Conservation (phyloP, 164 flowering plant genomes). For the Liriodendron chinense region DNA sequence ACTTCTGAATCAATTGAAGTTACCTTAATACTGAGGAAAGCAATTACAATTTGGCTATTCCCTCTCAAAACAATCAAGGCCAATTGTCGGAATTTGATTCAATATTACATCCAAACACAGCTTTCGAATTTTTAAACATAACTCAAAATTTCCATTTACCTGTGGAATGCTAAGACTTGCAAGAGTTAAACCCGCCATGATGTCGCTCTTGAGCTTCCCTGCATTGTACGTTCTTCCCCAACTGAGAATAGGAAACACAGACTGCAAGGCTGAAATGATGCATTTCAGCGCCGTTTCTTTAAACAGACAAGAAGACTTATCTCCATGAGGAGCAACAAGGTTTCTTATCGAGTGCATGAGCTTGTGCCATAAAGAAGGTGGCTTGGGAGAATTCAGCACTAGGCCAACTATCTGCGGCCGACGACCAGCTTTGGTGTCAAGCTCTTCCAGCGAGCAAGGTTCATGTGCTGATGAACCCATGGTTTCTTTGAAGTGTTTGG, state of each 20-base stretch:
- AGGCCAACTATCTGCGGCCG: slow-evolving; percentile 25
- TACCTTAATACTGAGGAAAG: neutral
- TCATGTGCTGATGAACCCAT: slow-evolving; percentile 19
- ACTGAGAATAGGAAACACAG: slow-evolving; percentile 62
- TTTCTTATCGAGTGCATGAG: slow-evolving; percentile 33
- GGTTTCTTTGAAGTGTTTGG: slow-evolving; percentile 30
- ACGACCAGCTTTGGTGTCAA: slow-evolving; percentile 3
- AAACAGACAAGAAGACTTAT: slow-evolving; percentile 17
- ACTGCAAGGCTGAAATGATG: slow-evolving; percentile 28
- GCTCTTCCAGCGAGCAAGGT: slow-evolving; percentile 9
- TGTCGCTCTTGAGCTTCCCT: slow-evolving; percentile 48
- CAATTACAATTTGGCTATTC: neutral
- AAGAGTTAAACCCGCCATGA: slow-evolving; percentile 76
- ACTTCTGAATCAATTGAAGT: neutral
- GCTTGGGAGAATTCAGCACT: slow-evolving; percentile 51
- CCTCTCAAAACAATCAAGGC: neutral
- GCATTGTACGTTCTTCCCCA: slow-evolving; percentile 62
- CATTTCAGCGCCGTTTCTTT: slow-evolving; percentile 7
- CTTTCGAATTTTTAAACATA: neutral
- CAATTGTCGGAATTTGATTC: neutral
- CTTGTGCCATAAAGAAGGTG: slow-evolving; percentile 44
- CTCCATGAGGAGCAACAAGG: slow-evolving; percentile 27
- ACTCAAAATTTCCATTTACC: slow-evolving; percentile 27
- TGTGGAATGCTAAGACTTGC: slow-evolving; percentile 89
- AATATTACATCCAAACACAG: neutral